Base-by-base conservation (phyloP, 2,329 filamentous ascomycete genomes). In the Tricladium varicosporioides region DNA sequence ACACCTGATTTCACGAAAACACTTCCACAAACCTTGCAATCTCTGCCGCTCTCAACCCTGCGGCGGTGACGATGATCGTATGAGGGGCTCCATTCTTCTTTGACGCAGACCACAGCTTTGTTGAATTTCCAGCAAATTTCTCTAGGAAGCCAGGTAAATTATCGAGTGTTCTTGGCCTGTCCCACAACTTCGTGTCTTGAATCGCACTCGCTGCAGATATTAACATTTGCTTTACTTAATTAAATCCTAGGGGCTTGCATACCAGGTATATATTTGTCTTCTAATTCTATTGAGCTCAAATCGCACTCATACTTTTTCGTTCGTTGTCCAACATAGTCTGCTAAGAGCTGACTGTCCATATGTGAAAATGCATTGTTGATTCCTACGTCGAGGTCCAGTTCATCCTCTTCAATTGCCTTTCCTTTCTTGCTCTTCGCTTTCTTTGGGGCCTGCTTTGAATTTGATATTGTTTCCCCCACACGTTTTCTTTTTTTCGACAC, bases 31-130 rank as follows among this genome's bases (percentile, higher is more conserved):
- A 88, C 86, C 88, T 83, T 27, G 89, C 86, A 48, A 97, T 75
- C 69, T 97, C 90, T 14, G 93, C 92, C 4, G 94, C 92, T 67
- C 94, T 81, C 55, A 97, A 78, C 0, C 91, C 94, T 5, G 92
- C 91, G 8, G 85, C 84, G 11, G 92, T 85, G n/a, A 99, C 82
- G 36, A 99, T 84, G 54, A 99, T 80, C 1, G 93, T 97, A 72
- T 97, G 94, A 32, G 89, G 89, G 1, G 85, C 78, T 5, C 88
- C 89, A 43, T 86, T 86, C 66, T 85, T 78, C 74, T 87, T 82
- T 0, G 89, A 82, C 0, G 89, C 81, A 1, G 80, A 80, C 69
- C 69, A 71, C 16, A 96, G 77, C 54, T 77, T 80, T 54, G 79
- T 77, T 0, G 82, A 78, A 50, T 84, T 80, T 19, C 78, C 78